Conservation (phyloP, 192 early-diverging fungal genomes). For the Coemansia sp. region DNA sequence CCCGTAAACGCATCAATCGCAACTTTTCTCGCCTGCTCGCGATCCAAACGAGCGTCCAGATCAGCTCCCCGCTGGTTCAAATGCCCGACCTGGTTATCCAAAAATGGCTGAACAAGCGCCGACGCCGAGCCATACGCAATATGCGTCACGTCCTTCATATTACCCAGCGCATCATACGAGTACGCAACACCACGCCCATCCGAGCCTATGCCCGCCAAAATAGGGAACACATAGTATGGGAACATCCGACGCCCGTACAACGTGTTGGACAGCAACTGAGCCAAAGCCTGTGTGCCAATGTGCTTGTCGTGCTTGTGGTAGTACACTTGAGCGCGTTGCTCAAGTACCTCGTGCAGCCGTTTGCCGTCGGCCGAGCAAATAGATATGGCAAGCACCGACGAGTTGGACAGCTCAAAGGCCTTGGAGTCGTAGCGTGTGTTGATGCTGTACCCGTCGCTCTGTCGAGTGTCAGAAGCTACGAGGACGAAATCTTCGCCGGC, state of each 20-base stretch:
- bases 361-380: slow-evolving; percentile 89
- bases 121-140: slow-evolving; percentile 80
- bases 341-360: slow-evolving; percentile 77
- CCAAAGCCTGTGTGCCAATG: slow-evolving; percentile 83
- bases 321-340: slow-evolving; percentile 92
- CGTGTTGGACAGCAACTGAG: slow-evolving; percentile 91
- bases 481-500: slow-evolving; percentile 94
- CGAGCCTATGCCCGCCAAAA: slow-evolving; percentile 86
- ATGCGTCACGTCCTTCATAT: slow-evolving; percentile 75
- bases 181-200: slow-evolving; percentile 89
- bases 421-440: slow-evolving; percentile 94
- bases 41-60: slow-evolving; percentile 4
- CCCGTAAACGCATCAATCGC: slow-evolving; percentile 95
- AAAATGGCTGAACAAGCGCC: slow-evolving; percentile 93
- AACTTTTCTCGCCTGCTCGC: slow-evolving; percentile 65
- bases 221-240: slow-evolving; percentile 91
- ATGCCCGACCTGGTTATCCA: slow-evolving; percentile 89
- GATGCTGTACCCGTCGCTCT: slow-evolving; percentile 86
- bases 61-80: slow-evolving; percentile 63
- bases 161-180: slow-evolving; percentile 92
- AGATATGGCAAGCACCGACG: slow-evolving; percentile 77
- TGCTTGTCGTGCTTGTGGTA: slow-evolving; percentile 83
- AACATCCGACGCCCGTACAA: slow-evolving; percentile 94
- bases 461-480: slow-evolving; percentile 93
- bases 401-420: slow-evolving; percentile 81